phyloP scores from a whole-genome alignment of 371 early-diverging fungal genomes.

The Cokeromyces recurvatus region DNA sequence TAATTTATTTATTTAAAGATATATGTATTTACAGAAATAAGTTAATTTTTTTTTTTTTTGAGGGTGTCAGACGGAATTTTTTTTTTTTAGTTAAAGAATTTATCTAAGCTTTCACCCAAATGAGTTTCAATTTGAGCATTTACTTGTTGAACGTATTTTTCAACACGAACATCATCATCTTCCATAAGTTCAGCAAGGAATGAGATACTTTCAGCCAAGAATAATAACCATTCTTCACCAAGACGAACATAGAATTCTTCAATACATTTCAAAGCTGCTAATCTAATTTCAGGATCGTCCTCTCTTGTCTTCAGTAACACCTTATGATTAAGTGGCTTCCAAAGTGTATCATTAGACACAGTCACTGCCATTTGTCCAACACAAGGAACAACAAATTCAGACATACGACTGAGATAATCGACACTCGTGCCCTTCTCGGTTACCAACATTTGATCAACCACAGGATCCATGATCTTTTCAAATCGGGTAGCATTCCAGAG shows the following conservation, averaged over 20 bases:
- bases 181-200: slow-evolving; percentile 95
- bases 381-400: slow-evolving; percentile 69
- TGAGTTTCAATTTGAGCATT: slow-evolving; percentile 83
- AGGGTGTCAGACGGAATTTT: too few species aligned
- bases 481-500: slow-evolving; percentile 73
- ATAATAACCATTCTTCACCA: slow-evolving; percentile 88
- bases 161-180: slow-evolving; percentile 73
- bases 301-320: slow-evolving; percentile 75
- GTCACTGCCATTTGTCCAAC: slow-evolving; percentile 82
- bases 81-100: slow-evolving; percentile 62
- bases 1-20: too few species aligned
- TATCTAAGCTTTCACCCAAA: slow-evolving; percentile 82
- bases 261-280: slow-evolving; percentile 66
- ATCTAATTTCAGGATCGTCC: slow-evolving; percentile 67
- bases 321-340: slow-evolving; percentile 86
- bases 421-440: slow-evolving; percentile 34
- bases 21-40: too few species aligned
- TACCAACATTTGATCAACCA: slow-evolving; percentile 72
- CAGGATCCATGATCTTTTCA: slow-evolving; percentile 64
- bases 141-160: slow-evolving; percentile 76
- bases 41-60: slow-evolving; percentile 13
- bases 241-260: slow-evolving; percentile 80
- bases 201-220: slow-evolving; percentile 94
- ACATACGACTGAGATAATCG: slow-evolving; percentile 55
- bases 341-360: slow-evolving; percentile 72